phyloP scores from a whole-genome alignment of 495 filamentous ascomycete species.

The Thozetella sp. region DNA sequence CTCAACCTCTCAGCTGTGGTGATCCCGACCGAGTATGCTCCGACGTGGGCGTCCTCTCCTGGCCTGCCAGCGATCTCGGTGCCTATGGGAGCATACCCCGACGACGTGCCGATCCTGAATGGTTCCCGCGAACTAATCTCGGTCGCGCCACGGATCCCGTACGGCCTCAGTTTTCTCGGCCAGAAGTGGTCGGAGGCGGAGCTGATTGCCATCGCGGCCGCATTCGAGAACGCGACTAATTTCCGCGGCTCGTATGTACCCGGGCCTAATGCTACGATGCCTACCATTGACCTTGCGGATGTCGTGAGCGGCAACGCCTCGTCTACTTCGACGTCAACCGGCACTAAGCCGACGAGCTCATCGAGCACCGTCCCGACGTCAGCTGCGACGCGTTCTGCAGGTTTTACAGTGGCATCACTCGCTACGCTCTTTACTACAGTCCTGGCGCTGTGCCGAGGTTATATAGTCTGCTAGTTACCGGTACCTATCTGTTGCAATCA shows the following conservation, averaged over 20 bases:
- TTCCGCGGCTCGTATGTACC: neutral
- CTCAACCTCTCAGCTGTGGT: conserved; percentile 37
- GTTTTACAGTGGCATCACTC: too few relatives aligned
- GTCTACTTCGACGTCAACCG: too few relatives aligned
- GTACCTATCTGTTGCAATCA: too few relatives aligned
- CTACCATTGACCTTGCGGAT: neutral
- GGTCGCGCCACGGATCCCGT: neutral
- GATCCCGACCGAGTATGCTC: conserved; percentile 23
- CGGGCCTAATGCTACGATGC: neutral
- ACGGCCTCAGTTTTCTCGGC: neutral
- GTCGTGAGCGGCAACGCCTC: neutral
- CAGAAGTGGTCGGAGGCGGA: neutral
- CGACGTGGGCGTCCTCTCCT: neutral
- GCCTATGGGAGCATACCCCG: neutral
- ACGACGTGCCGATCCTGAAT: neutral
- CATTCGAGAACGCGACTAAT: neutral
- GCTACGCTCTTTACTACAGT: too few relatives aligned
- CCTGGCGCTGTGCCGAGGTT: too few relatives aligned
- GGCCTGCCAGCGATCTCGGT: neutral
- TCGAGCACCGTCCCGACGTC: too few relatives aligned
- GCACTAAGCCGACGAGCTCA: too few relatives aligned
- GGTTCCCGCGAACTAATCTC: neutral
- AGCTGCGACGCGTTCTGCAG: too few relatives aligned
- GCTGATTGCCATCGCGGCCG: neutral
- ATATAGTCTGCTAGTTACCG: too few relatives aligned